Base-by-base conservation (phyloP, 768 basidiomycete species). In the Mycena venus region DNA sequence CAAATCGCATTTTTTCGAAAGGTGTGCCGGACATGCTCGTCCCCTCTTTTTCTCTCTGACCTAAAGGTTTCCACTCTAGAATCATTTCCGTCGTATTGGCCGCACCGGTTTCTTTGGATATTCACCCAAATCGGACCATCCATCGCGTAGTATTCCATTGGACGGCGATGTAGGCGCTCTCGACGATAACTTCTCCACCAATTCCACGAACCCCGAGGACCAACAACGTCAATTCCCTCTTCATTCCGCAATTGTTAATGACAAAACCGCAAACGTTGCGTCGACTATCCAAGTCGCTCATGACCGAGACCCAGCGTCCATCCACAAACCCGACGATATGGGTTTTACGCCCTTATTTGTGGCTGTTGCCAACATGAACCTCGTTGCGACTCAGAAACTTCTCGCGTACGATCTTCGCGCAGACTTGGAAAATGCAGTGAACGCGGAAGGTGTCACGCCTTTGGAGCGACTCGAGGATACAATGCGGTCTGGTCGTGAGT, bases 41-140 rank as follows among this genome's bases (percentile, higher is more conserved):
- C n/a, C n/a, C n/a, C n/a, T n/a, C n/a, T n/a, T n/a, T n/a, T 8
- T 12, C 36, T 21, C 29, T 15, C 17, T 32, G 25, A 31, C 11
- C 2, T 27, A 2, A 47, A 31, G n/a, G 3, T 7, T 19, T 21
- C 11, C 3, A 31, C 36, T 38, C 19, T 40, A 82, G 81, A 81
- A 79, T 29, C 55, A 77, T 31, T 82, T 82, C 40, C 75, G 81
- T 21, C 80, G 81, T 47, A 72, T 82, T 25, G 81, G 81, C 25
- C 78, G 77, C 23, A 82, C 81, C 7, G 11, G 21, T 25, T 80
- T 80, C 70, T 69, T 82, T 27, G 78, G 77, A 3, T 80, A 78
- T 51, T 79, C 81, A 1, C 71, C 75, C 1, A 63, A 79, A 40
- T 69, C 63, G 6, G 44, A 51, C 21, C 81, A 82, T 53, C 80